Percentiles rank a stretch among this genome's conserved stretches.
phyloP scores from a whole-genome alignment of 176 grass and related monocot genomes.

The Bolboschoenus planiculmis region DNA sequence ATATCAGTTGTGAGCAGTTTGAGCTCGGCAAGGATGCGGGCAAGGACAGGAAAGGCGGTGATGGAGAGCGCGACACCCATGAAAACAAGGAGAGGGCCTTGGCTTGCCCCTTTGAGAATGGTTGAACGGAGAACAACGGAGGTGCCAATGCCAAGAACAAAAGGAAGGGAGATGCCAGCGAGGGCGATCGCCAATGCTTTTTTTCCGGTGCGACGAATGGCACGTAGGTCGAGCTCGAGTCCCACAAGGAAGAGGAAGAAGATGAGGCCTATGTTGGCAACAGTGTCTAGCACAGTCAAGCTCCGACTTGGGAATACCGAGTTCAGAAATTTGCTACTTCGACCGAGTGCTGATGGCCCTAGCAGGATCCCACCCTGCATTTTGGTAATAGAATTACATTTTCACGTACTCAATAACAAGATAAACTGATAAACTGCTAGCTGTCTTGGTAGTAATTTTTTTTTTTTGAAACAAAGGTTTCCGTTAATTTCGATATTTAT shows the following conservation, averaged over 20 bases:
- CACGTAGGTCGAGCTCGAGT: constrained; percentile 55
- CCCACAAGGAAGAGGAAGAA: constrained; percentile 87
- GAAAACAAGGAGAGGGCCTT: constrained; percentile 51
- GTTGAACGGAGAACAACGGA: constrained; percentile 45
- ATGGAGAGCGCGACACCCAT: constrained; percentile 87
- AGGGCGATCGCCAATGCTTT: constrained; percentile 46
- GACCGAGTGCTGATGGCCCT: constrained; percentile 60
- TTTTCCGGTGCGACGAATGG: constrained; percentile 56
- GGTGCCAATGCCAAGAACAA: constrained; percentile 49
- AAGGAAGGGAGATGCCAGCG: constrained; percentile 49
- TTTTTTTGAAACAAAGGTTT: too few species aligned
- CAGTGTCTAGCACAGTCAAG: constrained; percentile 66
- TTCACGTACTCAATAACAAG: neutral
- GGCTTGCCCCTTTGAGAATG: constrained; percentile 31
- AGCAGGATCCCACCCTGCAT: constrained; percentile 67
- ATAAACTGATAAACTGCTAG: neutral
- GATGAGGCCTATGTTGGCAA: constrained; percentile 63
- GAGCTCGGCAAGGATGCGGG: constrained; percentile 67
- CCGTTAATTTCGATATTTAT: too few species aligned
- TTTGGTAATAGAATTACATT: neutral
- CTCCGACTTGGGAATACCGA: constrained; percentile 45
- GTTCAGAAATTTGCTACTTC: constrained; percentile 62
- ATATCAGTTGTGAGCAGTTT: constrained; percentile 70
- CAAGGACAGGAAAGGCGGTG: constrained; percentile 66
- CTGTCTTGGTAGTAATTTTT: too few species aligned